phyloP scores from a whole-genome alignment of 306 rosid genomes.

The Arachis stenosperma region DNA sequence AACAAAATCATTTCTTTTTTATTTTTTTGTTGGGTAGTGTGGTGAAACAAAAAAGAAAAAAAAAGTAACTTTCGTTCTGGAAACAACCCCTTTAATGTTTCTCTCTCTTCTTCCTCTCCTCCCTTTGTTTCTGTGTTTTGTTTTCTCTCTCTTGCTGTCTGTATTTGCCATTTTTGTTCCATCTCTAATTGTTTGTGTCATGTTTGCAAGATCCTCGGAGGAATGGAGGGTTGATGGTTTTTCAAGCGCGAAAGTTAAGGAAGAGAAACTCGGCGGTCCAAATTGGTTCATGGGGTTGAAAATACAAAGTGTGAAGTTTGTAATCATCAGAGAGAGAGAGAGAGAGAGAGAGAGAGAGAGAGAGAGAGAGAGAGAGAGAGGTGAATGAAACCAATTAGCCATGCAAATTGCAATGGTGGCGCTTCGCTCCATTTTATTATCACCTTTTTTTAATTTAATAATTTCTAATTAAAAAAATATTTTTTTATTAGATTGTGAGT shows the following conservation, averaged over 20 bases:
- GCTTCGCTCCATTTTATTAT: too few relatives aligned
- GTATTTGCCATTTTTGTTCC: not conserved
- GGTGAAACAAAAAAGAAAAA: not conserved
- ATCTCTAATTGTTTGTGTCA: not conserved
- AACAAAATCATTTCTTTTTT: constrained; percentile 20
- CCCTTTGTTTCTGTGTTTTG: not conserved
- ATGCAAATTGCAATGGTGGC: too few relatives aligned
- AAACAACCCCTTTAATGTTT: constrained; percentile 9
- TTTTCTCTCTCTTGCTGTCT: not conserved
- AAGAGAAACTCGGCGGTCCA: constrained; percentile 57
- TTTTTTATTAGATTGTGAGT: too few relatives aligned
- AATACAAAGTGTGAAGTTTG: too few relatives aligned
- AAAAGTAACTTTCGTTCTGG: not conserved
- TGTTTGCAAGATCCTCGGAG: constrained; percentile 53
- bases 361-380: too few relatives aligned
- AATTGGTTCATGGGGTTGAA: constrained; percentile 40
- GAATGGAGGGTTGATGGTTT: constrained; percentile 32
- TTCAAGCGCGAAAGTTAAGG: constrained; percentile 56
- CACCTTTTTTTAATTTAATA: too few relatives aligned
- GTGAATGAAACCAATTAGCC: too few relatives aligned
- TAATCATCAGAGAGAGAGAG: too few relatives aligned
- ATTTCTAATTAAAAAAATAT: too few relatives aligned
- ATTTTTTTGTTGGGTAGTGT: too few relatives aligned
- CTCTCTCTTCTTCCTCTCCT: constrained; percentile 20
- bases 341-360: too few relatives aligned